Base-by-base conservation (phyloP, 306 rosid genomes). In the Lathyrus sativus region DNA sequence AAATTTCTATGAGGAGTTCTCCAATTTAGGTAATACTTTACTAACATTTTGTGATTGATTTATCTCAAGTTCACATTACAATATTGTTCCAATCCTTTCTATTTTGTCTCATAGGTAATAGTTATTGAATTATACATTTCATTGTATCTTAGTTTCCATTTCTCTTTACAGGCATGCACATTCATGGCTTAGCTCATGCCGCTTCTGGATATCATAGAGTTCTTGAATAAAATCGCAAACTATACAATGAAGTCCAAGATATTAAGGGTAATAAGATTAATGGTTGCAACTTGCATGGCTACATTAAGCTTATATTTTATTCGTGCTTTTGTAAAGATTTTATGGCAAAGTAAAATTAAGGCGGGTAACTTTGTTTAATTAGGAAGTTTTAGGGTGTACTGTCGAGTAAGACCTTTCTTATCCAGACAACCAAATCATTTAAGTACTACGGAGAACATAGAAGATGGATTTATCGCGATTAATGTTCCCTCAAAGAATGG, bases 331-430 rank as follows among this genome's bases (percentile, higher is more conserved):
- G 15, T 19, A 63, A 68, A 28, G 42, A 24, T 58, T 63, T 69
- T 43, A 39, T 59, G 45, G 1, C 35, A 42, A 57, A 41, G 39
- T 45, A 53, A 29, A 56, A 58, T n/a, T 60, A 70, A 74, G 38
- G 49, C 35, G 22, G 61, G 14, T 28, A 69, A 55, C 71, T 80
- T 45, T 72, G 56, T 79, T 62, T 75, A 62, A 77, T 39, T 82
- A 92, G 98, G 98, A 77, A 92, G 96, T 78, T 89, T 92, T 62
- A 86, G 98, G 71, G 98, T 92, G 74, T 92, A 92, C 70, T 92
- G 98, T 78, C 88, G 98, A 71, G 96, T 92, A 70, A 89, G 98
- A 74, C 98, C 98, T 50, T 92, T 89, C 77, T 80, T 92, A 76
- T 33, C 96, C 42, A 79, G 75, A 61, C 86, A 80, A 71, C 71